phyloP scores from a whole-genome alignment of 345 rosid species.

The Balakata baccata region DNA sequence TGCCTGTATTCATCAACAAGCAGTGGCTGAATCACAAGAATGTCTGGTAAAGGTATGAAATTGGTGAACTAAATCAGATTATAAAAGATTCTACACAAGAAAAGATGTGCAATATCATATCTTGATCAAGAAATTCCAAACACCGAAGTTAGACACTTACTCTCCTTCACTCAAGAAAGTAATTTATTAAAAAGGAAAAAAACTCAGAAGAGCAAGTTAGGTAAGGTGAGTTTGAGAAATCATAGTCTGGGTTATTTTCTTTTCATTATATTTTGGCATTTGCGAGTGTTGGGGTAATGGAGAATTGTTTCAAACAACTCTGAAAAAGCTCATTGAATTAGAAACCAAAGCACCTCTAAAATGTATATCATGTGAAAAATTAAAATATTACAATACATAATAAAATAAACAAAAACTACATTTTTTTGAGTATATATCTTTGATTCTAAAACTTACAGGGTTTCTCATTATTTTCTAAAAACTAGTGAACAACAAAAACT shows the following conservation, averaged over 20 bases:
- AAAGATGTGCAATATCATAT: not conserved
- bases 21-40: slow-evolving; percentile 22
- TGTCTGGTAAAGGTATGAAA: slow-evolving; percentile 10
- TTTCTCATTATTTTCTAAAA: not conserved
- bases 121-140: not conserved
- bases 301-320: not conserved
- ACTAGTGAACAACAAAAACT: not conserved
- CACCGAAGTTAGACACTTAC: not conserved
- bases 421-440: not conserved
- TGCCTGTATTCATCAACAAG: slow-evolving; percentile 55
- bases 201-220: not conserved
- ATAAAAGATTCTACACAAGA: not conserved
- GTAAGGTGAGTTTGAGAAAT: not conserved
- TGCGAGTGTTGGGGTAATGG: not conserved
- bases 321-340: not conserved
- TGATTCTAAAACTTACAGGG: not conserved
- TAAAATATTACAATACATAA: not conserved
- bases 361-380: not conserved
- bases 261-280: not conserved
- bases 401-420: not conserved
- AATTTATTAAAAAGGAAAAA: not conserved
- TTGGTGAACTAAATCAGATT: not conserved
- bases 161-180: not conserved
- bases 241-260: not conserved
- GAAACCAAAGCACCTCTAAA: not conserved